Percentiles rank a stretch among this genome's conserved stretches.
These are phyloP conservation scores for Hortiboletus campestris DNA, from an alignment of 768 basidiomycete species.

Conservation along the genomic window DNA sequence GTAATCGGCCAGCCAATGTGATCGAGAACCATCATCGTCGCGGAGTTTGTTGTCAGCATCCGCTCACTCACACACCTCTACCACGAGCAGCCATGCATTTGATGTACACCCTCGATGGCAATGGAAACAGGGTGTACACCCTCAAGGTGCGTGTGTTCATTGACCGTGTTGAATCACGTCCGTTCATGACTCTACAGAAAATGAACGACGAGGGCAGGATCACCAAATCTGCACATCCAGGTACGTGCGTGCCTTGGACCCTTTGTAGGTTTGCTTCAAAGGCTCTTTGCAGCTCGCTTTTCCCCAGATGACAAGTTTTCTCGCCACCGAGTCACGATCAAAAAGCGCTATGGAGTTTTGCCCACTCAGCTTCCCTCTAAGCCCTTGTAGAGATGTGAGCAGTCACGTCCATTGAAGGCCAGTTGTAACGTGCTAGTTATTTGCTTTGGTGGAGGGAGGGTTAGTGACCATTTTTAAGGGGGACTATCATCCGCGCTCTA, in stretches of 20 bases:
- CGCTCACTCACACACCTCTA: background rate
- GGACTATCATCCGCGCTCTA: background rate
- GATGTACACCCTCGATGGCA: conserved; percentile 85
- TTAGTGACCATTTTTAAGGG: background rate
- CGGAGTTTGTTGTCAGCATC: conserved; percentile 18
- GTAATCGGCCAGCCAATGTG: background rate
- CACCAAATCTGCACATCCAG: conserved; percentile 96
- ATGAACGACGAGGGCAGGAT: conserved; percentile 73
- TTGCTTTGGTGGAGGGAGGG: background rate
- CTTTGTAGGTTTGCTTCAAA: background rate
- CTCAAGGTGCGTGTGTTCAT: conserved; percentile 67
- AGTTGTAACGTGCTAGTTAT: background rate
- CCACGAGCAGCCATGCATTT: conserved; percentile 76
- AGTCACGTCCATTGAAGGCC: too few species aligned
- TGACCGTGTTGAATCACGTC: background rate
- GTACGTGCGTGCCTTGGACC: conserved; percentile 40
- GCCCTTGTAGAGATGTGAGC: conserved; percentile 60
- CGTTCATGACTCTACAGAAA: conserved; percentile 58
- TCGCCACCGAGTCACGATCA: conserved; percentile 94
- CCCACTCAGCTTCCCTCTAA: conserved; percentile 87
- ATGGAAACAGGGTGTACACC: conserved; percentile 85
- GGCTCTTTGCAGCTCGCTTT: conserved; percentile 71
- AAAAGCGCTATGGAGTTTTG: conserved; percentile 88
- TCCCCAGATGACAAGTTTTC: conserved; percentile 99
- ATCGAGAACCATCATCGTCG: background rate